Base-by-base conservation (phyloP, 805 yeast genomes). In the Sugiyamaella mastotermitis region DNA sequence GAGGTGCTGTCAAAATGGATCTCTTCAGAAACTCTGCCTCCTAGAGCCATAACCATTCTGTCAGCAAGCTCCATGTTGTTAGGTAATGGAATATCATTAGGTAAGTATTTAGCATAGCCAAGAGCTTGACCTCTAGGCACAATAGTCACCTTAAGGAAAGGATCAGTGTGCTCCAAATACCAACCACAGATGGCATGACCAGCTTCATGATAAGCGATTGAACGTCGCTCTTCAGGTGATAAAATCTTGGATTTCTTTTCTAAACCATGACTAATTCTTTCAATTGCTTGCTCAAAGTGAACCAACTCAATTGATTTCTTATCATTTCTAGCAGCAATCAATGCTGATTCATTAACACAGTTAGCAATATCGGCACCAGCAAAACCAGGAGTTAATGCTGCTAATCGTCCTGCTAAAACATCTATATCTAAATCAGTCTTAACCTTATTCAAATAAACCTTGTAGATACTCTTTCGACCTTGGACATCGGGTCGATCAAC, bases 161-260 rank as follows among this genome's bases (percentile, higher is more conserved):
- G 98, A 57, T 90, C 96, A 2, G 97, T 95, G 60, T 74, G 73
- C 60, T 83, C 76, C 54, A 92, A 71, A 56, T 69, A 87, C 99
- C 98, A 92, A 9, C 98, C 98, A 61, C 97, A 88, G 44, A 92
- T 76, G 8, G 99, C 98, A 63, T 94, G 98, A 3, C 98, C 99
- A 3, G 99, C 98, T 62, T 92, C 99, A 58, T 94, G 98, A 55
- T 83, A 92, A 1, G 98, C 98, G 41, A 94, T 96, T 19, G 86
- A 78, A 46, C 70, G 77, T 64, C 87, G 85, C 57, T 94, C 97
- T 43, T 82, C 88, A 1, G 86, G 81, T 2, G 86, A 76, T 44
- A 94, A 68, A 10, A 92, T 74, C 54, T 82, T 80, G 11, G 88
- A 74, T 62, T 86, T 90, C 69, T 84, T 84, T 61, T 90, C 97